Evolutionary conservation across 805 yeast genomes (phyloP), one percentile per base, ranked within the genome.

Genomic region (Candida insectalens): DNA sequence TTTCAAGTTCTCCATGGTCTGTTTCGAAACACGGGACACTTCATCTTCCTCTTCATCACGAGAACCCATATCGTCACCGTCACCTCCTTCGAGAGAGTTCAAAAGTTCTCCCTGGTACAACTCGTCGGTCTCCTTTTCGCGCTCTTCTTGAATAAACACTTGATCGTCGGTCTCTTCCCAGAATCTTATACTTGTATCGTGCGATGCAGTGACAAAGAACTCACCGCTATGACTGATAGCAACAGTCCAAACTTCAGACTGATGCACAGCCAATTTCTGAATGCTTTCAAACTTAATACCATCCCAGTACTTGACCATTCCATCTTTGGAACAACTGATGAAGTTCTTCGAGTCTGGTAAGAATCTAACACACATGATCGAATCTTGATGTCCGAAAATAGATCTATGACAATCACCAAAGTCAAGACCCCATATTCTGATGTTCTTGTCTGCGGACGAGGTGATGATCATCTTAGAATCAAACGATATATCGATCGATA

Each of bases 331-430:
- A 37, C 84, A 77, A 36, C 94, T 79, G 60, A 92, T 83, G 57
- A 92, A 88, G 55, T 88, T 75, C 53, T 89, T 95, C 10, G 83
- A 68, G n/a, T 75, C 77, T 2, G 94, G 89, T 33, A 87, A 67
- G 50, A 92, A 92, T 40, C 65, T 71, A 20, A 89, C 95, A 42
- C 71, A 69, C 95, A 89, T 84, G 38, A 92, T 83, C 3, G 95
- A 80, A 55, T 92, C 99, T 50, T 87, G 95, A 55, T 92, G 99
- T 1, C 94, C 99, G 56, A 92, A 92, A 19, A 92, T 74, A 2
- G 97, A 89, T 54, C 81, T 82, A 58, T 92, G 98, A 65, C 98
- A 92, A 59, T 92, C 99, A 59, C 99, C 99, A 59, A 92, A 92
- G 56, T 92, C 98, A 38, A 92, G 63, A 33, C 99, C 99, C 99